Base-by-base conservation (phyloP, 202 grass and related monocot species). In the Musa balbisiana region DNA sequence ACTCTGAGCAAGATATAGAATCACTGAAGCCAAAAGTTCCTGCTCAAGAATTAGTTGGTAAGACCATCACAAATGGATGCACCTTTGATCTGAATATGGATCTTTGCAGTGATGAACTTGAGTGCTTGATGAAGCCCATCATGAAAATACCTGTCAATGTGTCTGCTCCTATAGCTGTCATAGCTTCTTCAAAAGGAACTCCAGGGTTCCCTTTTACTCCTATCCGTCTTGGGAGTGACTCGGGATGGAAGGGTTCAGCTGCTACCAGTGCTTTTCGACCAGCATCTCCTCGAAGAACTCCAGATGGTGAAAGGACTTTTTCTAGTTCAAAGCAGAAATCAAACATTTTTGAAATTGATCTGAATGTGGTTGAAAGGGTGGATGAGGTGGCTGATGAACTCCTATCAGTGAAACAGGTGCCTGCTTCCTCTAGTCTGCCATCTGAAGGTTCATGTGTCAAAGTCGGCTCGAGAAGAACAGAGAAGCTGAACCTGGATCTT, bases 161-260 rank as follows among this genome's bases (percentile, higher is more conserved):
- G 51, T 92, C 90, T 50, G 83, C 85, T 22, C 90, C 90, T 66
- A 59, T 87, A 26, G 59, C 75, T 71, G 82, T 90, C 51, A 52
- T 85, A 84, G 87, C 87, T 78, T 78, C 85, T 66, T 83, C 90
- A 56, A 93, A 82, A 87, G 73, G 72, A n/a, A 71, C 87, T 68
- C 84, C 81, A 83, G 77, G 79, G 33, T 87, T 93, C 58, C 85
- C 90, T 51, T 50, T 23, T 53, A 62, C 83, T 71, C 84, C 84
- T 49, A 75, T 93, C 80, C 87, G 82, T 51, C 87, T 92, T 78
- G 78, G 85, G 81, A 87, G 87, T 84, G 90, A 71, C 78, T 69
- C 72, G 25, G 90, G 90, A 22, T 93, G 90, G 90, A 93, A 90
- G 81, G 87, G 90, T 52, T 83, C 90, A 69, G 90, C 90, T 75